A percentile compares a stretch with the other conserved stretches of the same genome.
phyloP scores from a whole-genome alignment of 2,329 filamentous ascomycete genomes.

The Fusarium caatingaense region DNA sequence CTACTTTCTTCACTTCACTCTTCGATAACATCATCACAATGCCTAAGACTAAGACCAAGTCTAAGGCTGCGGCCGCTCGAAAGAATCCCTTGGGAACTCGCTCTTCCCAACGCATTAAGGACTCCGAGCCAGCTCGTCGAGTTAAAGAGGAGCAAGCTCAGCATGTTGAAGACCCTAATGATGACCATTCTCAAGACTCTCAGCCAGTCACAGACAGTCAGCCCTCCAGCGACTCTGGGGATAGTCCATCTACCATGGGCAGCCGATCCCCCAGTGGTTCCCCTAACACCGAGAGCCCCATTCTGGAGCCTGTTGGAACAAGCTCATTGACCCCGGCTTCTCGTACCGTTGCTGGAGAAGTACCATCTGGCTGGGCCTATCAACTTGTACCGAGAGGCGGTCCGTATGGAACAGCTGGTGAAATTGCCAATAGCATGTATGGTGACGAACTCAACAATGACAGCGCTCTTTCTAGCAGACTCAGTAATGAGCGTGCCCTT shows the following conservation, averaged over 20 bases:
- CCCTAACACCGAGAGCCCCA: not conserved
- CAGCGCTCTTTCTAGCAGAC: constrained; percentile 65
- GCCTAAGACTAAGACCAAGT: not conserved
- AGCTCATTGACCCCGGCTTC: not conserved
- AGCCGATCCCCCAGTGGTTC: not conserved
- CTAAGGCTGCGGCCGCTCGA: not conserved
- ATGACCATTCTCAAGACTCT: not conserved
- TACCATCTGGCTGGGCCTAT: not conserved
- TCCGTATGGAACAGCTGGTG: constrained; percentile 53
- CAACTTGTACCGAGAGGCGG: not conserved
- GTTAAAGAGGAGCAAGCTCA: not conserved
- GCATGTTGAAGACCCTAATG: not conserved
- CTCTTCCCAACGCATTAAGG: not conserved
- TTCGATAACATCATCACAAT: not conserved
- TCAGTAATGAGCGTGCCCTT: constrained; percentile 62
- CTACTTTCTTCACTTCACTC: not conserved
- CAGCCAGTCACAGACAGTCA: constrained; percentile 1
- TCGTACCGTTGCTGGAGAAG: not conserved
- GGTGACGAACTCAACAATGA: constrained; percentile 62
- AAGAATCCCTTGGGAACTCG: not conserved
- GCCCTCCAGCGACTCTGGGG: not conserved
- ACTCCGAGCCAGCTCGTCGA: constrained; percentile 11
- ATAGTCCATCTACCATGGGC: not conserved
- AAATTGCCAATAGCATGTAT: constrained; percentile 60
- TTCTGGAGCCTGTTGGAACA: not conserved